A percentile compares a stretch with the other conserved stretches of the same genome.
Conservation (phyloP, 2,329 filamentous ascomycete species). For the Ophiosphaerella herpotricha region DNA sequence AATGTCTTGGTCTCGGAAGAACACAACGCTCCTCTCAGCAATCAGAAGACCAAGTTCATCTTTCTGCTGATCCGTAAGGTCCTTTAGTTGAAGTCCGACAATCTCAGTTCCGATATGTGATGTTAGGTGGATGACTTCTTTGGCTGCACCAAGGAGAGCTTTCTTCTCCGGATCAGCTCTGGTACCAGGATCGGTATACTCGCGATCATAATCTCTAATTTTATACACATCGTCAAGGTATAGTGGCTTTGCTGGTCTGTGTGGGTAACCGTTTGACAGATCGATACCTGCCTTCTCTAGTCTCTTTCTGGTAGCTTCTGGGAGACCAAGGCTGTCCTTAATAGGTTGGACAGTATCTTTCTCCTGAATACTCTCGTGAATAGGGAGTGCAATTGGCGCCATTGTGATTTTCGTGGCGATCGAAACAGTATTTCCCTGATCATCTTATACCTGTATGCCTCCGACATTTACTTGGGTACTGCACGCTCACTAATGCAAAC, state of each 20-base stretch:
- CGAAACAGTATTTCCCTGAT: neutral
- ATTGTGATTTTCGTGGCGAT: conserved; percentile 41
- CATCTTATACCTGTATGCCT: conserved; percentile 18
- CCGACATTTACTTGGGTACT: conserved; percentile 8
- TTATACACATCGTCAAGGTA: conserved; percentile 72
- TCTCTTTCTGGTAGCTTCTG: conserved; percentile 60
- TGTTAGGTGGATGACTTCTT: conserved; percentile 50
- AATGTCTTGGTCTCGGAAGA: conserved; percentile 57
- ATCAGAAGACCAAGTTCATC: conserved; percentile 55
- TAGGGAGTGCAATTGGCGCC: conserved; percentile 63
- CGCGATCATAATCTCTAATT: conserved; percentile 58
- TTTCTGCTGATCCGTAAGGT: conserved; percentile 53
- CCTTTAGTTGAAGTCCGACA: conserved; percentile 53
- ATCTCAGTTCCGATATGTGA: conserved; percentile 46
- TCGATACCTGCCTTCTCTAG: conserved; percentile 72
- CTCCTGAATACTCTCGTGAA: conserved; percentile 55
- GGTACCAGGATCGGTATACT: conserved; percentile 43
- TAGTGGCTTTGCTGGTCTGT: conserved; percentile 68
- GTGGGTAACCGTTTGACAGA: conserved; percentile 71
- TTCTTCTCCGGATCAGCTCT: conserved; percentile 59
- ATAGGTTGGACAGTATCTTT: conserved; percentile 65
- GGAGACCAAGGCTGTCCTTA: conserved; percentile 69
- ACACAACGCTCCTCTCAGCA: conserved; percentile 52
- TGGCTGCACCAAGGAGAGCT: conserved; percentile 39
- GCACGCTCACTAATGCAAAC: conserved; percentile 18